Evolutionary conservation across 306 rosid species (phyloP), one percentile per base, ranked within the genome.

Genomic region (Prunus campanulata): DNA sequence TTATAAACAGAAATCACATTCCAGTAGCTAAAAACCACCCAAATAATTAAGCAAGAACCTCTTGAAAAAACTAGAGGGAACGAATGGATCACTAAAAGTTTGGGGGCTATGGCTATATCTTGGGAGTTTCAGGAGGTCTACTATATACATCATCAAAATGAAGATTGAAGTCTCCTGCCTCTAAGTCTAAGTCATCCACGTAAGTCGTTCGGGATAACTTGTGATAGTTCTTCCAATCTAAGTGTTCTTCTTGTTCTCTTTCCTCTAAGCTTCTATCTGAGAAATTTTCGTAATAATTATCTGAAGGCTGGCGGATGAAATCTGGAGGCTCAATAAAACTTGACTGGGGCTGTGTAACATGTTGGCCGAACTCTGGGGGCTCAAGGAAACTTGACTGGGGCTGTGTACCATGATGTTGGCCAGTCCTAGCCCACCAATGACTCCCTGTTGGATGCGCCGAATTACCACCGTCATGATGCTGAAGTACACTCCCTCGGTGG

Each of bases 241-340:
- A 72, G 57, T 65, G 70, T 54, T 57, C 22, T 35, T 22, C 44
- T 0, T 16, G 77, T 18, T 77, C 90, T 16, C 60, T 90, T 79
- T 87, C 96, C 83, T 89, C 92, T 3, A 80, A 80, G 76, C 84
- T 86, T 85, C 82, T 84, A 20, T 89, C 92, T n/a, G 96, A 92
- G 65, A 85, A 77, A 24, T 66, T 82, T 20, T 81, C 90, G 32
- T 82, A 2, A 68, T 66, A 60, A 72, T 82, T 74, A 35, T 54
- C 73, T 13, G 87, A 14, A 68, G 64, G 67, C 16, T 59, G 83
- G 64, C 67, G 60, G 74, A 79, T 80, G 85, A 90, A 92, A 79
- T 85, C 89, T 2, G 97, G 99, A 66, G 97, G 99, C 83, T 95
- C 97, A 18, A 88, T 82, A 78, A 95, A 90, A 85, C 99, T 95